A percentile compares a stretch with the other conserved stretches of the same genome.
These are phyloP conservation scores for Neophaeococcomyces aloes DNA, from an alignment of 2,329 filamentous ascomycete genomes.

Conservation along the genomic window DNA sequence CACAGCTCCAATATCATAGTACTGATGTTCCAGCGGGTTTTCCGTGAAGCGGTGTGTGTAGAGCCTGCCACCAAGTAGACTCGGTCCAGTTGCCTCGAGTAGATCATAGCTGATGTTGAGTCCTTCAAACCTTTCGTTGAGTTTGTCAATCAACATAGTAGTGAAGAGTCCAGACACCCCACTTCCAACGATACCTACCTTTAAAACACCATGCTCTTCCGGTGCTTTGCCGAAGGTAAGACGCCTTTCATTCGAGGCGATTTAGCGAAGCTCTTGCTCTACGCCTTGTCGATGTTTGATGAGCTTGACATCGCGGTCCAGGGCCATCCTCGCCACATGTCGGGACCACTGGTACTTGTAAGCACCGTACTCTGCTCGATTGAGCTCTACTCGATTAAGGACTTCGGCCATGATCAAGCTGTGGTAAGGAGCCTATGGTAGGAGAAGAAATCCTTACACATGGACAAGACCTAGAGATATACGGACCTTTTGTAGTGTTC, in stretches of 20 bases:
- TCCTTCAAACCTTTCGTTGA: slow-evolving; percentile 19
- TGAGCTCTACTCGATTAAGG: too few relatives aligned
- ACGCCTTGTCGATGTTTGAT: neutral
- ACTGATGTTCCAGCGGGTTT: slow-evolving; percentile 24
- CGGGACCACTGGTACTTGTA: slow-evolving; percentile 3
- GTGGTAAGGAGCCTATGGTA: too few relatives aligned
- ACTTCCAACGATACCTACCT: slow-evolving; percentile 27
- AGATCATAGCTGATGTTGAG: slow-evolving; percentile 29
- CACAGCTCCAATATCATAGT: slow-evolving; percentile 36
- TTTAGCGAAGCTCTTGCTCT: neutral
- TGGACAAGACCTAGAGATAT: too few relatives aligned
- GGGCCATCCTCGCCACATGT: neutral
- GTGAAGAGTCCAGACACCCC: slow-evolving; percentile 30
- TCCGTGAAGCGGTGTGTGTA: slow-evolving; percentile 28
- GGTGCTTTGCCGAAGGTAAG: neutral
- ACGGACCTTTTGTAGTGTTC: too few relatives aligned
- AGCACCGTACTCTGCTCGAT: too few relatives aligned
- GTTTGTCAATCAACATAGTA: slow-evolving; percentile 26
- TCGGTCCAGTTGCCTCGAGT: slow-evolving; percentile 24
- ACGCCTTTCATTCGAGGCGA: neutral
- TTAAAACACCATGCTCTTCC: neutral
- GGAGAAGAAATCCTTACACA: too few relatives aligned
- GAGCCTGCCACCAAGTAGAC: slow-evolving; percentile 28
- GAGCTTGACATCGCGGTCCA: neutral
- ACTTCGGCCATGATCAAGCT: too few relatives aligned